phyloP scores from a whole-genome alignment of 306 rosid genomes.

The Cicer cuneatum region DNA sequence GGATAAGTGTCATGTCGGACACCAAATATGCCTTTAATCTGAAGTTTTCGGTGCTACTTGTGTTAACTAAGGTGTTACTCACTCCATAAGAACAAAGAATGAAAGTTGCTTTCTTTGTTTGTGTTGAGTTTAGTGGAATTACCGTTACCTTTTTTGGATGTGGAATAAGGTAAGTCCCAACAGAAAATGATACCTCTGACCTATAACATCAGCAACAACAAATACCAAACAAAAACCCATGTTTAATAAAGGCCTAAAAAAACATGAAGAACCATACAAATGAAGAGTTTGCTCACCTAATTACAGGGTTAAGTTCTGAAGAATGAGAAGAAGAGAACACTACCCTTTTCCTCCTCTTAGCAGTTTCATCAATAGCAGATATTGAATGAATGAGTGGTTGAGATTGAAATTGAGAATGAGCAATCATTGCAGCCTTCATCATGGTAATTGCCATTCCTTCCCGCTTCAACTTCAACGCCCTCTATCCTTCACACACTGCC shows the following conservation, averaged over 20 bases:
- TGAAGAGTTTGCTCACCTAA: slow-evolving; percentile 53
- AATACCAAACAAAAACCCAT: slow-evolving; percentile 33
- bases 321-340: slow-evolving; percentile 48
- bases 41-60: neutral
- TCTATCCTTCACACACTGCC: slow-evolving; percentile 40
- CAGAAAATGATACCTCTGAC: slow-evolving; percentile 69
- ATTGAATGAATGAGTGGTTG: slow-evolving; percentile 54
- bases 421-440: slow-evolving; percentile 59
- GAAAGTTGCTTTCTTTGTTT: slow-evolving; percentile 9
- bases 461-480: slow-evolving; percentile 49
- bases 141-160: slow-evolving; percentile 83
- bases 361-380: slow-evolving; percentile 46
- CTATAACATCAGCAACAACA: slow-evolving; percentile 50
- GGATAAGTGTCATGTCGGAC: no score
- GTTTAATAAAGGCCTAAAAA: neutral
- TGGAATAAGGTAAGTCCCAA: slow-evolving; percentile 85
- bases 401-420: slow-evolving; percentile 45
- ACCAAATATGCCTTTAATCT: no score
- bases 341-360: slow-evolving; percentile 54
- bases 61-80: neutral
- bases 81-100: neutral
- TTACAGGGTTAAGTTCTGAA: slow-evolving; percentile 58
- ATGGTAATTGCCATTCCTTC: slow-evolving; percentile 73
- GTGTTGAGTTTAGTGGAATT: slow-evolving; percentile 16
- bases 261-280: neutral